Conservation (phyloP, 2,329 filamentous ascomycete genomes). For the Diaporthe citriasiana region DNA sequence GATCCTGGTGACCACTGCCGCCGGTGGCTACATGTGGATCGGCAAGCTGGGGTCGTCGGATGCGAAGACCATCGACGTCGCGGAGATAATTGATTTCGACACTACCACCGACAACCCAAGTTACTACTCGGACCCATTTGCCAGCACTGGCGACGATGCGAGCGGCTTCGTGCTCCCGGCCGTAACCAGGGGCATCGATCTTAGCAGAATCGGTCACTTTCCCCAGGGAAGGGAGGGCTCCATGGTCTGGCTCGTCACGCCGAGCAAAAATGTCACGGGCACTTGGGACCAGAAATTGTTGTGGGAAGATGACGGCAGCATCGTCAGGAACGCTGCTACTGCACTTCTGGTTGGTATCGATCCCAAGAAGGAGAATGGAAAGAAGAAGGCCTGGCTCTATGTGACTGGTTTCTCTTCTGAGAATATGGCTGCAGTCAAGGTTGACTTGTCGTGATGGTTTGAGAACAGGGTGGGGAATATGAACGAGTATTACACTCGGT, state of each 20-base stretch:
- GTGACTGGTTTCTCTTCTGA: slow-evolving; percentile 68
- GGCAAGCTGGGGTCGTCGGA: slow-evolving; percentile 2
- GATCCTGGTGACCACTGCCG: slow-evolving; percentile 35
- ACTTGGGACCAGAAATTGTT: slow-evolving; percentile 62
- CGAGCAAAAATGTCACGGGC: slow-evolving; percentile 31
- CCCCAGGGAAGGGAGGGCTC: slow-evolving; percentile 56
- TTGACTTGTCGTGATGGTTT: slow-evolving; percentile 57
- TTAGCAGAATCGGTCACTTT: slow-evolving; percentile 52
- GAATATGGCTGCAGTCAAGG: slow-evolving; percentile 64
- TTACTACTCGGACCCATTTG: slow-evolving; percentile 69
- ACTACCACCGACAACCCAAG: slow-evolving; percentile 69
- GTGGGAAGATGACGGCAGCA: slow-evolving; percentile 70
- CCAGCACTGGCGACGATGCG: slow-evolving; percentile 57
- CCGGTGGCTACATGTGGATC: slow-evolving; percentile 30
- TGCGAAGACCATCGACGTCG: slow-evolving; percentile 53
- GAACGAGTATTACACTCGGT: not conserved
- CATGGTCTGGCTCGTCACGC: slow-evolving; percentile 60
- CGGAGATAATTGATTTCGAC: slow-evolving; percentile 59
- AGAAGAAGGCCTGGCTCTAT: slow-evolving; percentile 69
- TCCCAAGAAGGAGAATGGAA: slow-evolving; percentile 57
- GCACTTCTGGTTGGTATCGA: slow-evolving; percentile 68
- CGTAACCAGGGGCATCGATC: slow-evolving; percentile 56
- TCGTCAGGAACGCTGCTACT: slow-evolving; percentile 63
- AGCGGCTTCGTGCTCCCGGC: slow-evolving; percentile 69
- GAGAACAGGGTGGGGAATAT: not conserved